Evolutionary conservation across 306 rosid species (phyloP).

Genomic region (Erythrophleum fordii): DNA sequence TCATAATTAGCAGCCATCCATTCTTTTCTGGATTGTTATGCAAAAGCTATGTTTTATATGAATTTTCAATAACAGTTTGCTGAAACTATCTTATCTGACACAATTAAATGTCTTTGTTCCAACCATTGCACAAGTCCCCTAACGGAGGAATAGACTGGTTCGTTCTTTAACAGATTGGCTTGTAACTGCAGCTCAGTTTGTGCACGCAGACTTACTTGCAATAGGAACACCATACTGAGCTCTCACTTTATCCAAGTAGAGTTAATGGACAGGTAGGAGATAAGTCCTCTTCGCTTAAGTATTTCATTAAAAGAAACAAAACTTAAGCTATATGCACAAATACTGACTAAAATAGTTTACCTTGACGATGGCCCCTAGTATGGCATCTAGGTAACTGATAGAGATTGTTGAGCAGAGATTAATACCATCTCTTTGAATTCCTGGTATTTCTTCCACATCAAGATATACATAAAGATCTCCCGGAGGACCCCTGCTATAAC

Average conservation of each 20-base stretch:
- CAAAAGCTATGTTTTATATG: background rate
- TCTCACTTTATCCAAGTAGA: background rate
- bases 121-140: no score
- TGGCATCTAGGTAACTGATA: conserved; percentile 85
- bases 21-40: background rate
- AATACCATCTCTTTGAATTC: conserved; percentile 92
- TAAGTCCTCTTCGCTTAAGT: background rate
- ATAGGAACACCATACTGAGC: no score
- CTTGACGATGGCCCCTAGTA: conserved; percentile 77
- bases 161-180: background rate
- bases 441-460: conserved; percentile 76
- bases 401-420: conserved; percentile 78
- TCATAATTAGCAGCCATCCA: background rate
- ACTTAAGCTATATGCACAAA: conserved; percentile 31
- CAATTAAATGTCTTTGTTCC: no score
- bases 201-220: background rate
- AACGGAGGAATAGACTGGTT: no score
- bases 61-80: background rate
- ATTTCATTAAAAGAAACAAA: background rate
- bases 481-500: conserved; percentile 81
- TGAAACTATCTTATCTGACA: background rate
- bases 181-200: background rate
- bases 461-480: conserved; percentile 96
- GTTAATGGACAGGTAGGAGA: background rate
- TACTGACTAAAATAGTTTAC: conserved; percentile 44